Conservation (phyloP, 371 early-diverging fungal genomes). For the Catenaria anguillulae region DNA sequence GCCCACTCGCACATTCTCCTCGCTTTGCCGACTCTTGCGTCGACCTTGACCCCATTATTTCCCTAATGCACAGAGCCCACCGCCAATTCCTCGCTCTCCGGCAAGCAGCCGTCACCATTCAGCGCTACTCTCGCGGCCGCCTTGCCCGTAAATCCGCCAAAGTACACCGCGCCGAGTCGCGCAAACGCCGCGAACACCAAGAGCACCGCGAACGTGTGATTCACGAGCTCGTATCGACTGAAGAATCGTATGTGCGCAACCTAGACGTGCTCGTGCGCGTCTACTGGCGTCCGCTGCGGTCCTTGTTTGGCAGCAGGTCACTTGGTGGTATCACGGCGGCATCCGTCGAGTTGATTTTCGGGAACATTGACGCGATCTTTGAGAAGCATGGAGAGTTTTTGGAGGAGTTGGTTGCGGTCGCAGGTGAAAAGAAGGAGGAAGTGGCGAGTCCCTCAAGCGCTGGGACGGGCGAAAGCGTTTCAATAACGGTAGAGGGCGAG, state of each 20-base stretch:
- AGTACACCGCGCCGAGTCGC: not conserved
- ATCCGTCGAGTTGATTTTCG: constrained; percentile 1
- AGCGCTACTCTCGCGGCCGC: not conserved
- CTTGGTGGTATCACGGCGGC: not conserved
- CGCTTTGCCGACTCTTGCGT: too few relatives aligned
- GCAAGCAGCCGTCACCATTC: not conserved
- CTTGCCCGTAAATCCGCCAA: not conserved
- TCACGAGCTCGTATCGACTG: not conserved
- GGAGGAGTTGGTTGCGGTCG: constrained; percentile 1
- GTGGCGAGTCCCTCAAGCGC: too few relatives aligned
- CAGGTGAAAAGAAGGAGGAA: too few relatives aligned
- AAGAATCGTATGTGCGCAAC: constrained; percentile 3
- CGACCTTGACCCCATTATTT: too few relatives aligned
- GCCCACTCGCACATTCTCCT: not conserved
- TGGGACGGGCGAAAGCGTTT: too few relatives aligned
- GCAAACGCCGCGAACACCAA: too few relatives aligned
- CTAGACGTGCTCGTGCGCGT: constrained; percentile 6
- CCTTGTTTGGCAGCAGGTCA: not conserved
- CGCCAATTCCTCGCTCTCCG: not conserved
- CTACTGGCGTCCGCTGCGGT: not conserved
- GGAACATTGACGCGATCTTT: constrained; percentile 6
- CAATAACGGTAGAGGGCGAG: too few relatives aligned
- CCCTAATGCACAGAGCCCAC: not conserved
- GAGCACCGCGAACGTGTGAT: constrained; percentile 1
- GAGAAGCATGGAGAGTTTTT: not conserved